Conservation (phyloP, 106 monocot genomes). For the Dendrobium officinale region DNA sequence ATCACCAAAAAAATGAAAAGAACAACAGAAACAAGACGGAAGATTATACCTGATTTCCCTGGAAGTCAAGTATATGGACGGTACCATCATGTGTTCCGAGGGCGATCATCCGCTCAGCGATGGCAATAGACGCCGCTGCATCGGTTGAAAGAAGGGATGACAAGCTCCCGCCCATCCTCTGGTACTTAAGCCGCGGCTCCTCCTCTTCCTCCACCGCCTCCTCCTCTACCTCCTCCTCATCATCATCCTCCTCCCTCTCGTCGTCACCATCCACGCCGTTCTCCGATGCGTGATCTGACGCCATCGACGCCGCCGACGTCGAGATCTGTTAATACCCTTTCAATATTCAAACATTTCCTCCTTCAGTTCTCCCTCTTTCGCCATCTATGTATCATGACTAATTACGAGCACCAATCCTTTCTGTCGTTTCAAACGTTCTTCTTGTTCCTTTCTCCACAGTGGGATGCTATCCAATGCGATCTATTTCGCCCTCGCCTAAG, state of each 20-base stretch:
- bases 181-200: conserved; percentile 95
- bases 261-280: conserved; percentile 60
- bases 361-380: not conserved
- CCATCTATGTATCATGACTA: not conserved
- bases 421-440: conserved; percentile 10
- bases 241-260: conserved; percentile 55
- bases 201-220: conserved; percentile 65
- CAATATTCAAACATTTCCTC: conserved; percentile 4
- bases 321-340: not conserved
- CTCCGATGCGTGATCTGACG: conserved; percentile 26
- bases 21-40: not conserved
- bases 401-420: not conserved
- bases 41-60: conserved; percentile 78
- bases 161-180: conserved; percentile 91
- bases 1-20: not conserved
- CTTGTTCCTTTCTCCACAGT: not conserved
- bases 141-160: conserved; percentile 74
- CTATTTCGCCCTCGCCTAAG: not conserved
- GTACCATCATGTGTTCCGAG: conserved; percentile 88
- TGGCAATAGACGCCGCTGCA: conserved; percentile 64
- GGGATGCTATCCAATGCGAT: not conserved
- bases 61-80: conserved; percentile 96
- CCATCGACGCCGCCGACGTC: conserved; percentile 26
- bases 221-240: conserved; percentile 33
- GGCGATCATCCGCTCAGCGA: conserved; percentile 94